phyloP scores from a whole-genome alignment of 2,329 filamentous ascomycete genomes.

The Exserohilum rostratum region DNA sequence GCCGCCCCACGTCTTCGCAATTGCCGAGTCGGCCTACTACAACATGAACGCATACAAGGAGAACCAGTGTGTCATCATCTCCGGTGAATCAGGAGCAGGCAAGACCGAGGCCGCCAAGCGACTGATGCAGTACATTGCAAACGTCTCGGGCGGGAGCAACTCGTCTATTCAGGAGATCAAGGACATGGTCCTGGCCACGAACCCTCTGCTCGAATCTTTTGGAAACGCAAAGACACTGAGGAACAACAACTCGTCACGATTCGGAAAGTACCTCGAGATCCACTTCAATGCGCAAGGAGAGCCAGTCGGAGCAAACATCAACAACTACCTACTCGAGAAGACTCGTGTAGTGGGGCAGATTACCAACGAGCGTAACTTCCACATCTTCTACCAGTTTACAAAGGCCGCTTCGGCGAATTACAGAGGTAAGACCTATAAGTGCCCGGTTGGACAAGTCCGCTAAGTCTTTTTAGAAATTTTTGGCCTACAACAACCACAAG shows the following conservation, averaged over 20 bases:
- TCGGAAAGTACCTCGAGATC: slow-evolving; percentile 97
- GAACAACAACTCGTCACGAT: slow-evolving; percentile 98
- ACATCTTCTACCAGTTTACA: slow-evolving; percentile 99
- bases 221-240: slow-evolving; percentile 97
- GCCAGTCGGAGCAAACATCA: slow-evolving; percentile 95
- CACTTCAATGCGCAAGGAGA: slow-evolving; percentile 93
- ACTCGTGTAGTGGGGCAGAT: slow-evolving; percentile 95
- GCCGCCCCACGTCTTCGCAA: slow-evolving; percentile 92
- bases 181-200: slow-evolving; percentile 98
- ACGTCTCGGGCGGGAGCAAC: slow-evolving; percentile 83
- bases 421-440: slow-evolving; percentile 56
- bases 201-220: slow-evolving; percentile 94
- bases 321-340: slow-evolving; percentile 97
- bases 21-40: slow-evolving; percentile 95
- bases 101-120: slow-evolving; percentile 99
- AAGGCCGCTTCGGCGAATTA: slow-evolving; percentile 91
- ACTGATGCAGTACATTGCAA: slow-evolving; percentile 99
- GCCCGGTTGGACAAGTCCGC: not conserved
- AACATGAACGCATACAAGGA: slow-evolving; percentile 99
- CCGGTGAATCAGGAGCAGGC: slow-evolving; percentile 94
- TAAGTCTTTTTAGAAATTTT: slow-evolving; percentile 66
- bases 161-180: slow-evolving; percentile 95
- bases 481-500: slow-evolving; percentile 88
- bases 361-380: slow-evolving; percentile 93
- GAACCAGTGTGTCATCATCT: slow-evolving; percentile 99